Percentiles rank a stretch among this genome's conserved stretches.
phyloP scores from a whole-genome alignment of 805 yeast genomes.

The Metschnikowia matae region DNA sequence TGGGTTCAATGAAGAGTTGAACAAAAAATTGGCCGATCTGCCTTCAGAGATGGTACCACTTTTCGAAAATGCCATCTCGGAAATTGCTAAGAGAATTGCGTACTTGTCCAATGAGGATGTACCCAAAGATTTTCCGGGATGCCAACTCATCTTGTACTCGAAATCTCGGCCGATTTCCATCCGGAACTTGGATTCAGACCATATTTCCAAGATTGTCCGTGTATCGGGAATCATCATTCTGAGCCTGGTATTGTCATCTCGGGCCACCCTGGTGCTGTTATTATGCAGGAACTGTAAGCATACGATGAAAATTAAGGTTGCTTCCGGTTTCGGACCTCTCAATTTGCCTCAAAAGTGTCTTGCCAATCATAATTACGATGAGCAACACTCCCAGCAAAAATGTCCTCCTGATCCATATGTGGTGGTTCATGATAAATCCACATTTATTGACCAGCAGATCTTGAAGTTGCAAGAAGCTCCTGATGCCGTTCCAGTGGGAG shows the following conservation, averaged over 20 bases:
- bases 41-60: slow-evolving; percentile 86
- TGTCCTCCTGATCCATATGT: slow-evolving; percentile 94
- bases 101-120: slow-evolving; percentile 50
- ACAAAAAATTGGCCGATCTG: slow-evolving; percentile 76
- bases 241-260: slow-evolving; percentile 81
- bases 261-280: slow-evolving; percentile 78
- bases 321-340: slow-evolving; percentile 67
- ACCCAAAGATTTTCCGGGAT: slow-evolving; percentile 61
- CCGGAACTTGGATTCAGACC: slow-evolving; percentile 79
- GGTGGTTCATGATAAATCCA: slow-evolving; percentile 88
- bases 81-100: slow-evolving; percentile 74
- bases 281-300: slow-evolving; percentile 89
- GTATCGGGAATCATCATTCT: slow-evolving; percentile 91
- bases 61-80: slow-evolving; percentile 78
- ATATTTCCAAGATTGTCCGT: slow-evolving; percentile 84
- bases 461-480: slow-evolving; percentile 95
- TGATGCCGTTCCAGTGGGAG: slow-evolving; percentile 98
- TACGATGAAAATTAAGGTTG: slow-evolving; percentile 59
- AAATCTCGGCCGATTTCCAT: slow-evolving; percentile 69
- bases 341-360: slow-evolving; percentile 66
- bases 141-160: slow-evolving; percentile 76
- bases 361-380: slow-evolving; percentile 39
- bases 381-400: slow-evolving; percentile 42
- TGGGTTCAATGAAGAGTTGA: slow-evolving; percentile 83
- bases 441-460: slow-evolving; percentile 92